Base-by-base conservation (phyloP, 2,329 filamentous ascomycete genomes). In the Talaromyces pinophilus region DNA sequence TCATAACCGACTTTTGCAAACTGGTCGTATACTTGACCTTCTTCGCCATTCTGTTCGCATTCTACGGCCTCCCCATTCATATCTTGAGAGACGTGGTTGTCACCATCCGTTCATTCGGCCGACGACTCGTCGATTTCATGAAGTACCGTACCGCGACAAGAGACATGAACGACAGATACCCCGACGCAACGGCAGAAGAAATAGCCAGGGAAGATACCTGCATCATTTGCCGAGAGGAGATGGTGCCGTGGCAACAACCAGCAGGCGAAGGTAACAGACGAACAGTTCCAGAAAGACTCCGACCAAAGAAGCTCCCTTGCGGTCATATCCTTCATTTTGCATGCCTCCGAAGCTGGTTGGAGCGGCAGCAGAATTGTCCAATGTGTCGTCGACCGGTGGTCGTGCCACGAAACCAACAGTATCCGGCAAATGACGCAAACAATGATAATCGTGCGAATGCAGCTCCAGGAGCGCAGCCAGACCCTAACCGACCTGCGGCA, bases 161-260 rank as follows among this genome's bases (percentile, higher is more conserved):
- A 71, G 92, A 98, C 75, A 98, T 99, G 93, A 95, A 96, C 74
- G 87, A 87, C 67, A 83, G 87, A 72, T 98, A 97, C 75, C 91
- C 92, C 4, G 95, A 99, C 76, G 95, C 95, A 1, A 97, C 92
- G 0, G 85, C 87, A 1, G 92, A 96, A 70, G 94, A 99, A 70
- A 87, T 99, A 28, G 83, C 84, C 33, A 86, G 91, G 59, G 94
- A 97, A 76, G 92, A 96, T 73, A 96, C 95, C 2, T 99, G 95
- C 78, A 99, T 99, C 72, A 97, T 99, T 64, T 99, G 95, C 78
- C 88, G 95, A 68, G 95, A 99, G 77, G 92, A 96, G 70, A 99
- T 99, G 95, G 87, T 87, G 40, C 88, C 90, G 1, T 97, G 92
- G 91, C 83, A 82, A 40, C 84, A 84, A 63, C 81, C 83, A 46